Base-by-base conservation (phyloP, 805 yeast genomes). In the Candida taoyuanica region DNA sequence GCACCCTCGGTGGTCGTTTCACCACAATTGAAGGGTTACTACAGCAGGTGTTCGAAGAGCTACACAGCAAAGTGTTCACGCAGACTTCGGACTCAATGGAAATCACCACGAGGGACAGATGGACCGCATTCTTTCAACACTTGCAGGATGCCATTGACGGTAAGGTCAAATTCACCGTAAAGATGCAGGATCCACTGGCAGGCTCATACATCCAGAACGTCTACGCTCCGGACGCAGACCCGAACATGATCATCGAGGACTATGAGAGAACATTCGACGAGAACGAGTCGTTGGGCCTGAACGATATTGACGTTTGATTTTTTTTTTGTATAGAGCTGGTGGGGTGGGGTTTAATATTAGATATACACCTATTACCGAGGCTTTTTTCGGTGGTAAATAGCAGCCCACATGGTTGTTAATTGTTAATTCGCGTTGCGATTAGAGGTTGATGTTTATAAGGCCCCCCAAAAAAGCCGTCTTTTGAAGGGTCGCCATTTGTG, bases 211-310 rank as follows among this genome's bases (percentile, higher is more conserved):
- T 93, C 46, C 99, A 93, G 65, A 93, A 93, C 58, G 93, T 91
- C n/a, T 93, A 89, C 58, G 99, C 99, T 25, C 99, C 99, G 19
- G 99, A 93, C 64, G 76, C 76, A 29, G 99, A 93, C 65, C 99
- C 99, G 48, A 86, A 91, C 59, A 93, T 93, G 98, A 71, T 61
- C 29, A 76, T 85, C 44, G 96, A 84, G 64, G 96, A 93, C 41
- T 86, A 77, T 51, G 95, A 87, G 50, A 84, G 99, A 70, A 81
- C 95, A 3, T 67, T 70, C 29, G 83, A 86, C 55, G 94, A 89
- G 63, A 88, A 93, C 59, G 98, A 93, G 57, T 91, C 83, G 30
- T 73, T 93, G 47, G 99, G 99, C 17, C 68, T 93, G 56, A 70
- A 62, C 34, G 69, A 65, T 42, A 68, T 69, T 57, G 56, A 55